A percentile compares a stretch with the other conserved stretches of the same genome.
phyloP scores from a whole-genome alignment of 371 early-diverging fungal species.

The Mucor racemosus region DNA sequence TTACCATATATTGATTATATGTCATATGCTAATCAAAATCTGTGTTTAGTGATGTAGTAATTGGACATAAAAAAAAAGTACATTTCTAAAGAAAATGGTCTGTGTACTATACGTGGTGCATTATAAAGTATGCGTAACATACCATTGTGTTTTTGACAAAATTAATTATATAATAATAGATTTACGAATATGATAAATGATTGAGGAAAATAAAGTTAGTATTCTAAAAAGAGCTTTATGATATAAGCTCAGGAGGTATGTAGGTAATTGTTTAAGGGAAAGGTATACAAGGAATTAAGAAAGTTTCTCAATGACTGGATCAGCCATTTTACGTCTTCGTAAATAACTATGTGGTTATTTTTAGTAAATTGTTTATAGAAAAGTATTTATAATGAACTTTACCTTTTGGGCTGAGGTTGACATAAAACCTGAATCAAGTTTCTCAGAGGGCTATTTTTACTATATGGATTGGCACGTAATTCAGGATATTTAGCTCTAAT shows the following conservation, averaged over 20 bases:
- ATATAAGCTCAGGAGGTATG: background rate
- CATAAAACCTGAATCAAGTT: conserved; percentile 66
- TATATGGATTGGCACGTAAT: conserved; percentile 56
- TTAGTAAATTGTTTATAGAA: background rate
- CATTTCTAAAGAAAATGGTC: too few relatives aligned
- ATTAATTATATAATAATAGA: too few relatives aligned
- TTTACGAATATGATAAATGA: background rate
- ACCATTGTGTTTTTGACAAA: too few relatives aligned
- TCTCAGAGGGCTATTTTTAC: conserved; percentile 44
- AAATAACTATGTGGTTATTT: conserved; percentile 32
- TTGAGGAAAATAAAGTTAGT: background rate
- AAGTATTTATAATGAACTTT: background rate
- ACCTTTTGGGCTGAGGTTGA: conserved; percentile 64
- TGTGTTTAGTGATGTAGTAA: too few relatives aligned
- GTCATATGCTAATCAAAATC: too few relatives aligned
- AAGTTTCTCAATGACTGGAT: conserved; percentile 24
- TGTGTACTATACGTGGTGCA: too few relatives aligned
- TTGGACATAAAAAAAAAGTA: too few relatives aligned
- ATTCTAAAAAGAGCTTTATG: too few relatives aligned
- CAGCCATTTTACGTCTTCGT: conserved; percentile 42
- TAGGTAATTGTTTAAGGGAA: background rate
- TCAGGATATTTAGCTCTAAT: conserved; percentile 53
- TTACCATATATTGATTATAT: too few relatives aligned
- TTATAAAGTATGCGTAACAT: too few relatives aligned
- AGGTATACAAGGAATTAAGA: conserved; percentile 7